phyloP scores from a whole-genome alignment of 2,329 filamentous ascomycete species.

The Dryadomyces quercus-mongolicae region DNA sequence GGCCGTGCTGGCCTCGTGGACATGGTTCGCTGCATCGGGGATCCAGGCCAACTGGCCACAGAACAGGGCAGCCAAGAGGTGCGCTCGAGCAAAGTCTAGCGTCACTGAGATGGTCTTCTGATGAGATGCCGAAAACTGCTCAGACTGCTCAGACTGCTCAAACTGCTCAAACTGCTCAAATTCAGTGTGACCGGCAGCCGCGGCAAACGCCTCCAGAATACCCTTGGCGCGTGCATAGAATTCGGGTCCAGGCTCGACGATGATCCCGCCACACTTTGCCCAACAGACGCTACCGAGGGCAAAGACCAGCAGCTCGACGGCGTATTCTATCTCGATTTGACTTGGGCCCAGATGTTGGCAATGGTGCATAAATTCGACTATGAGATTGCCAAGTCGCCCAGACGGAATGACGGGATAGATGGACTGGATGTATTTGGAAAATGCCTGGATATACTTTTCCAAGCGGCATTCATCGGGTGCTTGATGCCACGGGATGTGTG shows the following conservation, averaged over 20 bases:
- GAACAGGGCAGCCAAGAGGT: constrained; percentile 10
- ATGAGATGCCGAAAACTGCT: background rate
- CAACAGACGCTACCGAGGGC: constrained; percentile 9
- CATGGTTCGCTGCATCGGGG: constrained; percentile 5
- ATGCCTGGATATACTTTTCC: background rate
- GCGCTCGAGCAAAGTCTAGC: constrained; percentile 8
- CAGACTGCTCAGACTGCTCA: too few relatives aligned
- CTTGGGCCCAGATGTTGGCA: background rate
- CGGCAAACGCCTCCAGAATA: too few relatives aligned
- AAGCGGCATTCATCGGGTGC: background rate
- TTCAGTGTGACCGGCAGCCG: too few relatives aligned
- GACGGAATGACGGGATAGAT: constrained; percentile 7
- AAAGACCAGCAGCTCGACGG: constrained; percentile 9
- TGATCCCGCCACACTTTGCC: constrained; percentile 4
- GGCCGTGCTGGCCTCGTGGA: constrained; percentile 3
- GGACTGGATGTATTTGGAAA: constrained; percentile 5
- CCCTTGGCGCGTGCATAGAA: constrained; percentile 7
- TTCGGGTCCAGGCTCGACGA: constrained; percentile 3
- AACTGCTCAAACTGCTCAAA: background rate
- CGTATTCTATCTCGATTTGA: background rate
- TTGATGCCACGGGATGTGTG: background rate
- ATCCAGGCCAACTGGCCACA: constrained; percentile 10
- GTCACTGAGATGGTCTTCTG: background rate
- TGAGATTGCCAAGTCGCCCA: background rate
- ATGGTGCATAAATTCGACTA: background rate